phyloP scores from a whole-genome alignment of 345 rosid species.

The Syzygium oleosum region DNA sequence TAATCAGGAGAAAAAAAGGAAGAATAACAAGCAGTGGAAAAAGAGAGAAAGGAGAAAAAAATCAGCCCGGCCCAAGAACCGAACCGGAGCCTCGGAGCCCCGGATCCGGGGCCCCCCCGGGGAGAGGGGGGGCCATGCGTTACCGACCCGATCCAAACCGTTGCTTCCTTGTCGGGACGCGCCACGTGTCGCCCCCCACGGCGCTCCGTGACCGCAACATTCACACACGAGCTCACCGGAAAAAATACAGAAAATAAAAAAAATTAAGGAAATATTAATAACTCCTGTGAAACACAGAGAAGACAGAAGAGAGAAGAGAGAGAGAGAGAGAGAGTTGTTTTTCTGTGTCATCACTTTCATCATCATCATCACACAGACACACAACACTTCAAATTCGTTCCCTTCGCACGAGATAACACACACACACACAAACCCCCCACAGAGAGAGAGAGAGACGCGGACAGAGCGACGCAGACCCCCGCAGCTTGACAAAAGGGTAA shows the following conservation, averaged over 20 bases:
- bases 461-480: not conserved
- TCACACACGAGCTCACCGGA: not conserved
- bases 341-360: not conserved
- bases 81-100: not conserved
- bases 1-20: too few species aligned
- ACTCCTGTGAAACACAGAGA: not conserved
- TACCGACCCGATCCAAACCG: slow-evolving; percentile 15
- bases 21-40: not conserved
- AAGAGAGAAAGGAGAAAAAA: too few species aligned
- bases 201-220: not conserved
- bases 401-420: not conserved
- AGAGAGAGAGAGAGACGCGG: not conserved
- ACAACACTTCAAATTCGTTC: not conserved
- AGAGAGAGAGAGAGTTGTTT: not conserved
- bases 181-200: slow-evolving; percentile 3
- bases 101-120: not conserved
- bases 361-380: not conserved
- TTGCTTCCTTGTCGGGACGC: slow-evolving; percentile 1
- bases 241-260: not conserved
- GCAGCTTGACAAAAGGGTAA: not conserved
- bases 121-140: not conserved
- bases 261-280: not conserved
- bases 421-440: not conserved
- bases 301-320: not conserved
- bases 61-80: not conserved